Evolutionary conservation across 164 flowering plant species (phyloP).

Genomic region (Platanus orientalis): DNA sequence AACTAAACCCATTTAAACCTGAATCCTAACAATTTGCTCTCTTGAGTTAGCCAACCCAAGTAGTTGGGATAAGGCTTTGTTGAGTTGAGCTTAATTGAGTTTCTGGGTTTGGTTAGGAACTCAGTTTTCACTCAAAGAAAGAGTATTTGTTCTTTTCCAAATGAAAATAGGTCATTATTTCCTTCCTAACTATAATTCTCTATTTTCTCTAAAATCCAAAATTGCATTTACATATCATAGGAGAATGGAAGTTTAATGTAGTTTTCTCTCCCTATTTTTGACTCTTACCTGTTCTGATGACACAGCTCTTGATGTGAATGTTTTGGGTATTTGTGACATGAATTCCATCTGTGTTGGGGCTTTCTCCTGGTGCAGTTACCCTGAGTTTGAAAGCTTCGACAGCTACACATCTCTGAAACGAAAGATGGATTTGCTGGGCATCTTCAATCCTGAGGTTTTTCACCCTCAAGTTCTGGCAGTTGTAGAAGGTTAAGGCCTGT

Average conservation of each 20-base stretch:
- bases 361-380: not conserved
- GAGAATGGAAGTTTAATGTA: not conserved
- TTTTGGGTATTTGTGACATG: slow-evolving; percentile 3
- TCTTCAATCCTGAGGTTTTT: slow-evolving; percentile 36
- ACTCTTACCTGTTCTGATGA: slow-evolving; percentile 12
- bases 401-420: slow-evolving; percentile 37
- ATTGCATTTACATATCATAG: not conserved
- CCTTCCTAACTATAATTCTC: too few species aligned
- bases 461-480: slow-evolving; percentile 52
- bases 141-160: too few species aligned
- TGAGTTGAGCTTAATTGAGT: too few species aligned
- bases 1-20: too few species aligned
- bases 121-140: too few species aligned
- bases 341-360: slow-evolving; percentile 13
- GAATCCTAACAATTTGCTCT: too few species aligned
- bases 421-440: slow-evolving; percentile 70
- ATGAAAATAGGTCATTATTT: too few species aligned
- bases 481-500: slow-evolving; percentile 64
- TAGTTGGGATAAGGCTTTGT: too few species aligned
- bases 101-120: too few species aligned
- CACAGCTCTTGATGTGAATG: not conserved
- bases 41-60: too few species aligned
- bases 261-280: too few species aligned
- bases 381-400: slow-evolving; percentile 29
- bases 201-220: too few species aligned